phyloP scores from a whole-genome alignment of 129 eudicot genomes.

The Chrysanthemum lavandulifolium region DNA sequence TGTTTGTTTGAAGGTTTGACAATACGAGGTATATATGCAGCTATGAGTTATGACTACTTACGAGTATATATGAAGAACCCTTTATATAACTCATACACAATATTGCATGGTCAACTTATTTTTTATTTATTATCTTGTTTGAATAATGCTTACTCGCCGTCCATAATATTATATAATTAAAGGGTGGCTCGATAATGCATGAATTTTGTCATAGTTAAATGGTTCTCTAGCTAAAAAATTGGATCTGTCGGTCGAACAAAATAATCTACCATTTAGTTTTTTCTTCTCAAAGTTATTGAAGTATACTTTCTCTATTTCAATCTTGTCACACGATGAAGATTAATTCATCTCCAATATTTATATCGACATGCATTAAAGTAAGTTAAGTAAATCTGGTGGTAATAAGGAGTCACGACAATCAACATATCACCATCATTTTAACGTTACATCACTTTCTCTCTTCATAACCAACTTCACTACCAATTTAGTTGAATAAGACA shows the following conservation, averaged over 20 bases:
- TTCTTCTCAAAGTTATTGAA: too few relatives aligned
- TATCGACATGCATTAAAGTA: too few relatives aligned
- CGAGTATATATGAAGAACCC: neutral
- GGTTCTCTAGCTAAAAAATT: conserved; percentile 11
- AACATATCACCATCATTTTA: too few relatives aligned
- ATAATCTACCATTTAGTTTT: neutral
- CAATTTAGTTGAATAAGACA: too few relatives aligned
- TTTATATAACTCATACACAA: conserved; percentile 13
- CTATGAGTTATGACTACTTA: neutral
- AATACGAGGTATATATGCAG: conserved; percentile 20
- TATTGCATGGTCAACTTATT: conserved; percentile 17
- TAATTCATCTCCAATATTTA: too few relatives aligned
- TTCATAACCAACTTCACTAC: too few relatives aligned
- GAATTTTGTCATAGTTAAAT: neutral
- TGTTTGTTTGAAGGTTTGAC: conserved; percentile 17
- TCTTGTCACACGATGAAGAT: too few relatives aligned
- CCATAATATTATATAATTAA: conserved; percentile 15
- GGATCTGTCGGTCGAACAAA: conserved; percentile 21
- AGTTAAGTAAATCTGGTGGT: too few relatives aligned
- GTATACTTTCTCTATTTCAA: too few relatives aligned
- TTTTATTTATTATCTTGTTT: neutral
- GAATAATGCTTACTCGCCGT: neutral
- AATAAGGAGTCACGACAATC: too few relatives aligned
- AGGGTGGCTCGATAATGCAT: conserved; percentile 26
- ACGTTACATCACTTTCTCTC: too few relatives aligned